Conservation (phyloP, 495 filamentous ascomycete genomes). For the Talaromyces liani region DNA sequence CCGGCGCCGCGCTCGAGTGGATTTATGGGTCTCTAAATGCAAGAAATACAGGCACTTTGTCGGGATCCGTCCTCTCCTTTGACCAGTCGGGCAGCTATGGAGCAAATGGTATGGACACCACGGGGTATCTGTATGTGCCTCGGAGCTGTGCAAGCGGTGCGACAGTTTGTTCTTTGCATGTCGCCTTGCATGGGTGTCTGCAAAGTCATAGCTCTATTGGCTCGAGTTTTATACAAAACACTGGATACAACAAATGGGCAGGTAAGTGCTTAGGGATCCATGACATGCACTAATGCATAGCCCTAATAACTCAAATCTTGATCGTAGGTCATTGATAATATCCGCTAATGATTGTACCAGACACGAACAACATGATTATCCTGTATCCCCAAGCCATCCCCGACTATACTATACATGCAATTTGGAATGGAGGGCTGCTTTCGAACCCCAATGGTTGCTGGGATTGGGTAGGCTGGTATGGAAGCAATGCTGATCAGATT, state of each 20-base stretch:
- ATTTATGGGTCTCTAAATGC: constrained; percentile 1
- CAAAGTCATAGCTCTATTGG: background rate
- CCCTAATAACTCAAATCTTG: no score
- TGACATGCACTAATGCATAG: background rate
- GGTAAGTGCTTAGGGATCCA: background rate
- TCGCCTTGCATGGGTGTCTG: constrained; percentile 1
- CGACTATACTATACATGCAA: constrained; percentile 9
- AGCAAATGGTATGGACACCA: constrained; percentile 1
- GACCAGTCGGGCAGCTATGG: background rate
- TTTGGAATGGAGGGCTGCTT: constrained; percentile 9
- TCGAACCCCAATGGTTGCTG: constrained; percentile 13
- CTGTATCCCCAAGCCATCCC: constrained; percentile 13
- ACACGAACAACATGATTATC: constrained; percentile 14
- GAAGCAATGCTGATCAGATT: constrained; percentile 11
- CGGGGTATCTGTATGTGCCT: no score
- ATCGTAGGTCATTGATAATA: background rate
- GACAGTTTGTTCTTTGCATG: background rate
- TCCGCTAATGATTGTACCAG: constrained; percentile 2
- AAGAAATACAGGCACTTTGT: background rate
- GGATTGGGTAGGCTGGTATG: constrained; percentile 14
- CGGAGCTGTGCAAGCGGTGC: no score
- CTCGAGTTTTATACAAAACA: background rate
- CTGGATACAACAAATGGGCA: constrained; percentile 1
- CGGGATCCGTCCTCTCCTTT: background rate
- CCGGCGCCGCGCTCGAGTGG: background rate